Base-by-base conservation (phyloP, 2,329 filamentous ascomycete species). In the Macrophomina pseudophaseolina region DNA sequence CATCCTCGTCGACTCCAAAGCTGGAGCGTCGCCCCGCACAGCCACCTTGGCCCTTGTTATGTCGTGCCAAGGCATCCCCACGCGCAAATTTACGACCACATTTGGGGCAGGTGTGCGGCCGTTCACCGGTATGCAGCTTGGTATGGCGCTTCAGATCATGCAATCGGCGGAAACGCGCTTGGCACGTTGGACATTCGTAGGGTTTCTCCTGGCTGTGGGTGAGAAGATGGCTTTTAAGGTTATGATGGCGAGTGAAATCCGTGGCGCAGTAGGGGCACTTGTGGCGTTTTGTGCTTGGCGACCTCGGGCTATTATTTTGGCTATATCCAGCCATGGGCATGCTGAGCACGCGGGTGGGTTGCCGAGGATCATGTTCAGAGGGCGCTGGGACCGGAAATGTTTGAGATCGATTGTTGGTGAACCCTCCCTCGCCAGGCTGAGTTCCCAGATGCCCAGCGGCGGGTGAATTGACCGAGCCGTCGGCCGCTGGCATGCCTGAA, bases 151-250 rank as follows among this genome's bases (percentile, higher is more conserved):
- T 99, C 71, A 99, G 81, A 75, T 99, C 95, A 76, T 99, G 95
- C 62, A 98, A 84, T 70, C 95, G 89, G 65, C 95, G 88, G 79
- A 99, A 99, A 63, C 94, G 89, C 78, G 95, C 92, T 72, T 94
- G 88, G 77, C 95, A 99, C n/a, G 92, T 93, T 69, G 92, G 90
- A 76, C 95, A 99, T 33, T 95, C 88, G 75, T 95, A 99, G 0
- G 95, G 95, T 80, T 99, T 99, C 79, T 99, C 95, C 83, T 99
- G 94, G 74, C 94, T 97, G 79, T 98, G 95, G 0, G 95, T 98
- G 76, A 99, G 87, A 66, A 99, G 86, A 81, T 99, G 95, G 72
- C 93, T 97, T 81, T 98, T 99, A 33, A 98, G 86, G 74, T 99
- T 98, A 77, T 98, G 95, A 76, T 98, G 95, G 52, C 95, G 88